Base-by-base conservation (phyloP, 768 basidiomycete species). In the Rhodotorula kratochvilovae region DNA sequence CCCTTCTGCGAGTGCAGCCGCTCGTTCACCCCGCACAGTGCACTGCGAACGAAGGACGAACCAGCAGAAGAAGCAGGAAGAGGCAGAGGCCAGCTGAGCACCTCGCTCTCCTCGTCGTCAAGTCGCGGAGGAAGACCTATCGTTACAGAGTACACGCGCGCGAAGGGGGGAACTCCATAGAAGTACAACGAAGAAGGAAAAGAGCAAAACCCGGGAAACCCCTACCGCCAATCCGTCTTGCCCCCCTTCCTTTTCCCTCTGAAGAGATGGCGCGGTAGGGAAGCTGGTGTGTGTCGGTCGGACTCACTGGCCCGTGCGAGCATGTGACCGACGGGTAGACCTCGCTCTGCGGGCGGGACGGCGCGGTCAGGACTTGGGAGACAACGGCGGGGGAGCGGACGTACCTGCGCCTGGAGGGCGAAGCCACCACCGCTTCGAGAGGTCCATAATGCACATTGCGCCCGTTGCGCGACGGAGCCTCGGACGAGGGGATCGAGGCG, bases 391-490 rank as follows among this genome's bases (percentile, higher is more conserved):
- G 35, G 36, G 25, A 33, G 5, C 21, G 11, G 33, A 77, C 86
- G 70, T 63, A 92, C 92, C 85, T 94, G 93, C 55, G 95, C 96
- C 82, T 96, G 95, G 71, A 98, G 85, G 11, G 90, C 88, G 83
- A 96, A 99, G 19, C 96, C 96, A 81, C n/a, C 96, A 99, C 80
- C 98, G 96, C 82, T 97, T 95, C 74, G 89, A 91, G 42, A 97
- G 85, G 81, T 99, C 96, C 93, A 99, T 97, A 80, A 98, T 98
- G 83, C 98, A 99, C 80, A 99, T 82, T 17, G 98, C 85, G 79
- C 92, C n/a, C n/a, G n/a, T n/a, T 88, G 85, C 68, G 82, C 79
- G 63, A 92, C 76, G 21, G 82, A 84, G 83, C 82, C 5, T 84
- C 84, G 1, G 85, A 82, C 0, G 85, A 83, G n/a, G 94, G 81